A percentile compares a stretch with the other conserved stretches of the same genome.
These are phyloP conservation scores for Beauveria sp. DNA, from an alignment of 2,329 filamentous ascomycete genomes.

Conservation along the genomic window DNA sequence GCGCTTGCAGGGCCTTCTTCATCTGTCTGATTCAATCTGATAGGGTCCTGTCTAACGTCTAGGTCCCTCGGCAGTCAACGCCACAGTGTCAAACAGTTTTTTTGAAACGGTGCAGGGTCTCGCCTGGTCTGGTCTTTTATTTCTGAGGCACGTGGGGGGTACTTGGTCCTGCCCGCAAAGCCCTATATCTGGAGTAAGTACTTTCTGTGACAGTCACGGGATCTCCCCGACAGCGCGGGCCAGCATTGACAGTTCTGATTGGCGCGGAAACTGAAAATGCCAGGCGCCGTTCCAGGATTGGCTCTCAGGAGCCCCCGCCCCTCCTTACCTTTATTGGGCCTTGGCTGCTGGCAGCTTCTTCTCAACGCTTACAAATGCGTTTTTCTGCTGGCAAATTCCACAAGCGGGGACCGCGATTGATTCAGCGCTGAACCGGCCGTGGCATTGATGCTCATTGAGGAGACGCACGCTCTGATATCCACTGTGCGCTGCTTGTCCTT, in stretches of 20 bases:
- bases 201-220: background rate
- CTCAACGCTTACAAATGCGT: slow-evolving; percentile 11
- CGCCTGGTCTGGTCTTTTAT: background rate
- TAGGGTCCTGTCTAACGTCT: background rate
- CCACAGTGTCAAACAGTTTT: slow-evolving; percentile 4
- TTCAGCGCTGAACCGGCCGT: background rate
- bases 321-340: background rate
- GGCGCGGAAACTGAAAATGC: no score
- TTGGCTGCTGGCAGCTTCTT: background rate
- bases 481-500: background rate
- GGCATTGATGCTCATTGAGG: background rate
- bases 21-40: background rate
- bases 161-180: background rate
- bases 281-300: slow-evolving; percentile 1
- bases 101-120: slow-evolving; percentile 1
- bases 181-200: background rate
- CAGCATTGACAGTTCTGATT: background rate
- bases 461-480: background rate
- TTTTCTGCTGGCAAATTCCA: slow-evolving; percentile 12
- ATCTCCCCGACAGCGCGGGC: background rate
- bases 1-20: background rate
- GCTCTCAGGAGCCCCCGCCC: background rate
- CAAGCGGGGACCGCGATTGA: background rate
- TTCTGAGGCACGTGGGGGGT: no score
- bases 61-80: background rate